phyloP scores from a whole-genome alignment of 495 filamentous ascomycete species.

The Coniosporium apollinis region DNA sequence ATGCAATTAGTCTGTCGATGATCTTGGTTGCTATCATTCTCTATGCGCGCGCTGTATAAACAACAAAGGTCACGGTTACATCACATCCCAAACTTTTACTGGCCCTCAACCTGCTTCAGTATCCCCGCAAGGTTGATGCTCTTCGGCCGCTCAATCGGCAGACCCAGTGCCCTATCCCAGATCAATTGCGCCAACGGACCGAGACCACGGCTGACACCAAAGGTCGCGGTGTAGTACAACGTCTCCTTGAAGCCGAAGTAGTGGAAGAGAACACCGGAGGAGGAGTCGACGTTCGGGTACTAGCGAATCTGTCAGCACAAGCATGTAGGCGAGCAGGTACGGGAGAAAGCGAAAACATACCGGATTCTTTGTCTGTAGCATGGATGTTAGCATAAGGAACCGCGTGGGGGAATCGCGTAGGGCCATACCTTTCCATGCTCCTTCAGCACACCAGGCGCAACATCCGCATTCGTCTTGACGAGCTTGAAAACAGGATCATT shows the following conservation, averaged over 20 bases:
- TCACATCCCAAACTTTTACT: too few relatives aligned
- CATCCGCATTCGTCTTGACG: conserved; percentile 67
- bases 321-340: too few relatives aligned
- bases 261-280: conserved; percentile 85
- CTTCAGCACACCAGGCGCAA: conserved; percentile 71
- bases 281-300: conserved; percentile 86
- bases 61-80: too few relatives aligned
- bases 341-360: too few relatives aligned
- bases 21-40: too few relatives aligned
- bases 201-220: conserved; percentile 81
- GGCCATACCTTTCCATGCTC: conserved; percentile 67
- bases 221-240: conserved; percentile 93
- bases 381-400: conserved; percentile 1
- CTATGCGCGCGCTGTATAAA: too few relatives aligned
- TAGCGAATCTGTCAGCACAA: too few relatives aligned
- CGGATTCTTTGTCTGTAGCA: conserved; percentile 75
- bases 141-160: conserved; percentile 98
- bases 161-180: conserved; percentile 85
- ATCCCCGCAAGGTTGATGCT: conserved; percentile 82
- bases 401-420: not conserved
- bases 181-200: conserved; percentile 87
- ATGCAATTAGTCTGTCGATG: too few relatives aligned
- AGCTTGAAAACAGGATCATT: conserved; percentile 82
- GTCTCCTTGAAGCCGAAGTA: conserved; percentile 96
- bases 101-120: conserved; percentile 33